Conservation (phyloP, 2,329 filamentous ascomycete genomes). For the Basipetospora sp. region DNA sequence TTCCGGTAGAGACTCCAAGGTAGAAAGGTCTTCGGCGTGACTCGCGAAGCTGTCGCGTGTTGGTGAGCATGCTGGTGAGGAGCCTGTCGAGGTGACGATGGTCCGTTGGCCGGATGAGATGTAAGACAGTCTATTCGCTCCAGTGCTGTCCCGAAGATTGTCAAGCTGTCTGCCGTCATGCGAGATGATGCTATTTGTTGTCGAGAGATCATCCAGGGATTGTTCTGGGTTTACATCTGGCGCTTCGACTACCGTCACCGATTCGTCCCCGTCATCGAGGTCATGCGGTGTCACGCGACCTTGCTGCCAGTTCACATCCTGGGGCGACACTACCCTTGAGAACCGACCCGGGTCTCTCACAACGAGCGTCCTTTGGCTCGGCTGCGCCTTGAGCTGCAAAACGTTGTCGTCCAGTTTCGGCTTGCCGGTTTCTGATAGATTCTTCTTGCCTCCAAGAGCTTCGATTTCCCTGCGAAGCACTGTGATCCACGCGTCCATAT, state of each 20-base stretch:
- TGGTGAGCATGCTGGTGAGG: conserved; percentile 44
- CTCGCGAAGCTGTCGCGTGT: conserved; percentile 35
- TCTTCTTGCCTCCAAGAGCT: conserved; percentile 50
- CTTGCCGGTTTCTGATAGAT: conserved; percentile 43
- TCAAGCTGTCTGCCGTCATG: conserved; percentile 46
- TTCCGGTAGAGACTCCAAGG: conserved; percentile 15
- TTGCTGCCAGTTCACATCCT: conserved; percentile 20
- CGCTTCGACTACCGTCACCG: conserved; percentile 10
- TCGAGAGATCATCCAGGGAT: conserved; percentile 39
- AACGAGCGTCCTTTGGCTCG: conserved; percentile 33
- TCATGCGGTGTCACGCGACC: conserved; percentile 5
- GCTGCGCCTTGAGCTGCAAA: conserved; percentile 21
- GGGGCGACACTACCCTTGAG: conserved; percentile 22
- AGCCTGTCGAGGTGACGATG: conserved; percentile 41
- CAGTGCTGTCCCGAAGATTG: conserved; percentile 36
- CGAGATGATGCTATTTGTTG: conserved; percentile 41
- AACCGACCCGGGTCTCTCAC: conserved; percentile 33
- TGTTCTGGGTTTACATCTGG: conserved; percentile 24
- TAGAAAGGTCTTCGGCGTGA: conserved; percentile 11
- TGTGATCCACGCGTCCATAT: conserved; percentile 64
- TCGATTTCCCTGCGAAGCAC: conserved; percentile 57
- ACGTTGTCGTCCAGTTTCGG: conserved; percentile 27
- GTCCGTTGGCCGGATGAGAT: conserved; percentile 48
- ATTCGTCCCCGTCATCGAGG: conserved; percentile 6
- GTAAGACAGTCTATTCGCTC: conserved; percentile 37